Evolutionary conservation across 352 stramenopile species (phyloP).

Genomic region (Phytopythium boreale): DNA sequence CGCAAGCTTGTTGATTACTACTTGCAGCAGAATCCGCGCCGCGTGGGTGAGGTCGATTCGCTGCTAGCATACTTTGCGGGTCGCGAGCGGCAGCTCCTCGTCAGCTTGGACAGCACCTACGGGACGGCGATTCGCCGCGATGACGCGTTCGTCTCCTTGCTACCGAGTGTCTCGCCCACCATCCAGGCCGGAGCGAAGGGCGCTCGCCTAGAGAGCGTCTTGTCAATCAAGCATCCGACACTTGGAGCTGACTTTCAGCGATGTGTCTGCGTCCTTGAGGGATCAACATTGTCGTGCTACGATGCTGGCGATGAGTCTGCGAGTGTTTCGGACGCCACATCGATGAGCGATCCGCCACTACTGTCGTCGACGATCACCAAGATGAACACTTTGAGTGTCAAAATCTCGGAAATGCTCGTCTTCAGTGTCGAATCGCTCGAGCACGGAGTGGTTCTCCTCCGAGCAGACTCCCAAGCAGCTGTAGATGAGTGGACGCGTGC

Average conservation of each 20-base stretch:
- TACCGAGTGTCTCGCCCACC: constrained; percentile 10
- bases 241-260: constrained; percentile 27
- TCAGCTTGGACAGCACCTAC: constrained; percentile 61
- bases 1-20: constrained; percentile 87
- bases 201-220: constrained; percentile 28
- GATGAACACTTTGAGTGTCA: constrained; percentile 24
- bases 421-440: constrained; percentile 38
- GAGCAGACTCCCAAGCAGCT: constrained; percentile 24
- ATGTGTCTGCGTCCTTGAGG: constrained; percentile 35
- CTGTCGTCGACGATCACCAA: constrained; percentile 27
- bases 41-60: constrained; percentile 79
- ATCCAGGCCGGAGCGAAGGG: background rate
- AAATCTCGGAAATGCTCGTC: constrained; percentile 22
- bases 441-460: constrained; percentile 36
- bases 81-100: constrained; percentile 52
- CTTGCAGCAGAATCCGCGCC: constrained; percentile 86
- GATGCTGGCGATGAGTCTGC: constrained; percentile 6
- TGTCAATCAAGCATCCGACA: constrained; percentile 37
- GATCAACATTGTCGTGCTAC: constrained; percentile 30
- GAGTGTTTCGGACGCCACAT: background rate
- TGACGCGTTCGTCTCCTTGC: constrained; percentile 20
- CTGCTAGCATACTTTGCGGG: constrained; percentile 60
- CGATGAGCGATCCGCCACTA: constrained; percentile 13
- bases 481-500: constrained; percentile 30
- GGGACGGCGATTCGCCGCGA: constrained; percentile 39